Conservation (phyloP, 2,329 filamentous ascomycete genomes). For the Colletotrichum orchidophilum region DNA sequence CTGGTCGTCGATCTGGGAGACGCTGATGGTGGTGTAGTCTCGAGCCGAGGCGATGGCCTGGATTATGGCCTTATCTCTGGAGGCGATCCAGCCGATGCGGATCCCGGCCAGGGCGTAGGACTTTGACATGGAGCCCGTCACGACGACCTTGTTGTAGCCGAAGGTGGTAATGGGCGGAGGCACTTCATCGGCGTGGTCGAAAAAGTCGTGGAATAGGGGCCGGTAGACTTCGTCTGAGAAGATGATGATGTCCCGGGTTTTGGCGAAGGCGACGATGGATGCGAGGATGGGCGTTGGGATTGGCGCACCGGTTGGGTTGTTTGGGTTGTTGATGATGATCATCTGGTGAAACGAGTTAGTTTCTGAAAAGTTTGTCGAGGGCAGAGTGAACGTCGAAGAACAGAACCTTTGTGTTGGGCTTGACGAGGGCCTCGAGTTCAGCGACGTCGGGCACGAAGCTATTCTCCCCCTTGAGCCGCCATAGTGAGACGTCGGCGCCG, state of each 20-base stretch:
- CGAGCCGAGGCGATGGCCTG: slow-evolving; percentile 70
- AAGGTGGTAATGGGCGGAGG: slow-evolving; percentile 77
- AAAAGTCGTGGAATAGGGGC: slow-evolving; percentile 78
- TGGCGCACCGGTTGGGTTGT: slow-evolving; percentile 82
- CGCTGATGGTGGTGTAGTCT: slow-evolving; percentile 88
- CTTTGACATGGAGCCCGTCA: slow-evolving; percentile 86
- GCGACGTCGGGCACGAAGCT: slow-evolving; percentile 72
- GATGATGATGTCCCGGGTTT: slow-evolving; percentile 70
- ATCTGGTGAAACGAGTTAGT: slow-evolving; percentile 44
- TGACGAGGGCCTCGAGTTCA: slow-evolving; percentile 71
- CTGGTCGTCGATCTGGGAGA: slow-evolving; percentile 83
- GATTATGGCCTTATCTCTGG: slow-evolving; percentile 68
- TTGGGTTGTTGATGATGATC: slow-evolving; percentile 75
- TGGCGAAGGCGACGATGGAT: slow-evolving; percentile 70
- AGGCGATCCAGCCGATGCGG: slow-evolving; percentile 84
- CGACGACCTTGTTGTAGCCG: slow-evolving; percentile 75
- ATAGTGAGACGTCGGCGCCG: slow-evolving; percentile 78
- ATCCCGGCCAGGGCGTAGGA: slow-evolving; percentile 86
- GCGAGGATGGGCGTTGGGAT: slow-evolving; percentile 70
- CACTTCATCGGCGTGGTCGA: slow-evolving; percentile 55
- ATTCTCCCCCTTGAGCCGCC: slow-evolving; percentile 72
- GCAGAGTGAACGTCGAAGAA: neutral
- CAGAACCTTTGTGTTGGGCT: slow-evolving; percentile 74
- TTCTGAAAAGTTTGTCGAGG: slow-evolving; percentile 15
- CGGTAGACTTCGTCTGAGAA: slow-evolving; percentile 86